These are phyloP conservation scores for Colletotrichum trifolii DNA, from an alignment of 2,329 filamentous ascomycete genomes.

Conservation along the genomic window DNA sequence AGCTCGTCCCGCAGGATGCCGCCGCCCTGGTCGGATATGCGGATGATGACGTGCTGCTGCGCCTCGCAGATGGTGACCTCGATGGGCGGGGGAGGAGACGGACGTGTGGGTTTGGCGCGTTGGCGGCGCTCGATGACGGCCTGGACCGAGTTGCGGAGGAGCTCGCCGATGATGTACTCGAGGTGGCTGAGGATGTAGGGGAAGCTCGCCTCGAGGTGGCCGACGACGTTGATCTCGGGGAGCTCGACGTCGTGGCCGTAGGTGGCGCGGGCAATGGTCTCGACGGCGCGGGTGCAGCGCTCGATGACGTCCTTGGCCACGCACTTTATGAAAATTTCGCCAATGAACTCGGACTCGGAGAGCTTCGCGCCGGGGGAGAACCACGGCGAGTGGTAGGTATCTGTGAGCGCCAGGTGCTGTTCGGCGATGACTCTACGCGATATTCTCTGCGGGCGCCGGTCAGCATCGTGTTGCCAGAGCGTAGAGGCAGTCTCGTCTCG, in stretches of 20 bases:
- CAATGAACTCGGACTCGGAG: slow-evolving; percentile 84
- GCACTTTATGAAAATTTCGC: slow-evolving; percentile 94
- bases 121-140: slow-evolving; percentile 83
- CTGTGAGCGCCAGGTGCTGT: slow-evolving; percentile 93
- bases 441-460: slow-evolving; percentile 74
- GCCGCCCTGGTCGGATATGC: slow-evolving; percentile 94
- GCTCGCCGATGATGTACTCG: slow-evolving; percentile 96
- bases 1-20: slow-evolving; percentile 87
- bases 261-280: slow-evolving; percentile 77
- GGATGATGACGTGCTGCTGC: slow-evolving; percentile 93
- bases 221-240: slow-evolving; percentile 84
- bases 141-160: slow-evolving; percentile 94
- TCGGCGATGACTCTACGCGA: slow-evolving; percentile 96
- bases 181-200: slow-evolving; percentile 96
- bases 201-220: slow-evolving; percentile 90
- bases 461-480: slow-evolving; percentile 17
- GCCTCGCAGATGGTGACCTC: slow-evolving; percentile 96
- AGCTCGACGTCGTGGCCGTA: slow-evolving; percentile 78
- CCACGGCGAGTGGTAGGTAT: slow-evolving; percentile 91
- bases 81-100: slow-evolving; percentile 72
- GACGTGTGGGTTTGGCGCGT: slow-evolving; percentile 43
- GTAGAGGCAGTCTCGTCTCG: neutral
- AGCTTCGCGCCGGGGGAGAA: slow-evolving; percentile 85
- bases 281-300: slow-evolving; percentile 81
- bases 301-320: slow-evolving; percentile 90